These are phyloP conservation scores for Populus davidiana DNA, from an alignment of 345 rosid genomes.

Conservation along the genomic window DNA sequence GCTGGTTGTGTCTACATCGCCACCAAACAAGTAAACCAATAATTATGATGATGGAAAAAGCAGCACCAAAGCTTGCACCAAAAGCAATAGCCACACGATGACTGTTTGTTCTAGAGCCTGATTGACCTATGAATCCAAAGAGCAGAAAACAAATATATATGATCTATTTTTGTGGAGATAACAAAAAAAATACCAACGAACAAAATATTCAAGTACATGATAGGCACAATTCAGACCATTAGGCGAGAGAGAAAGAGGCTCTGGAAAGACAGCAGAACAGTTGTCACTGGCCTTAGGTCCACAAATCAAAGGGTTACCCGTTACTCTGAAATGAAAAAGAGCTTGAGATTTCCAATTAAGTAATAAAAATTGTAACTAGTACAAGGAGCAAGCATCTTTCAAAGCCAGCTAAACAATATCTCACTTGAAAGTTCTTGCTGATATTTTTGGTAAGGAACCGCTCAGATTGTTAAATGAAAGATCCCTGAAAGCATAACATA, in stretches of 20 bases:
- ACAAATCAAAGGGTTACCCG: conserved; percentile 81
- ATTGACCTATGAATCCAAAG: conserved; percentile 40
- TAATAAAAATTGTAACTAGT: background rate
- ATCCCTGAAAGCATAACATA: conserved; percentile 52
- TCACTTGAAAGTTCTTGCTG: conserved; percentile 95
- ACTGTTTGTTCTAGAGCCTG: conserved; percentile 50
- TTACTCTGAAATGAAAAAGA: conserved; percentile 47
- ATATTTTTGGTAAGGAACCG: conserved; percentile 84
- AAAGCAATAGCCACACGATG: conserved; percentile 78
- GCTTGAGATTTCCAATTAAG: conserved; percentile 10
- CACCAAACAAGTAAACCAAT: conserved; percentile 76
- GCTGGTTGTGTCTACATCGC: conserved; percentile 85
- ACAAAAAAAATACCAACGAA: background rate
- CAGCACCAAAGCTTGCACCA: conserved; percentile 82
- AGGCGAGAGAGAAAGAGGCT: conserved; percentile 88
- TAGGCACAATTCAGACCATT: conserved; percentile 56
- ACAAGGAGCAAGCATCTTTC: background rate
- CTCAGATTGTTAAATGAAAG: conserved; percentile 91
- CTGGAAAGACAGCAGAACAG: conserved; percentile 87
- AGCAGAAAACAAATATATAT: conserved; percentile 11
- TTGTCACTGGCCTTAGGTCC: conserved; percentile 61
- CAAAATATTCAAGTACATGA: background rate
- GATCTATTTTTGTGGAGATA: background rate
- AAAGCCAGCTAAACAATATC: conserved; percentile 21
- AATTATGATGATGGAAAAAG: conserved; percentile 49